phyloP scores from a whole-genome alignment of 2,329 filamentous ascomycete species.

The Botrytis paeoniae region DNA sequence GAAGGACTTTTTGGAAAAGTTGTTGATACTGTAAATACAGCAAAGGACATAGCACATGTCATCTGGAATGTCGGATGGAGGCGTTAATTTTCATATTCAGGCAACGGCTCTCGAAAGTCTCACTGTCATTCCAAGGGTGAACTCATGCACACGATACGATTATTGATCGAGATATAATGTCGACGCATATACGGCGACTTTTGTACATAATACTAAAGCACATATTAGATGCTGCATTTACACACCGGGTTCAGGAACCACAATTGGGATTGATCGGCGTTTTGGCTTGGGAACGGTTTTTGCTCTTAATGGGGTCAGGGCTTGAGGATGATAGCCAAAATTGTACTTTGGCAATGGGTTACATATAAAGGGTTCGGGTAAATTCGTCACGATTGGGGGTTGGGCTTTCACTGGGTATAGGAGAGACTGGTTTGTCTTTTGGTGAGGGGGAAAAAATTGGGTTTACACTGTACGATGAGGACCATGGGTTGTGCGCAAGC shows the following conservation, averaged over 20 bases:
- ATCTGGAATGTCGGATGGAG: slow-evolving; percentile 59
- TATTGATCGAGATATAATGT: slow-evolving; percentile 27
- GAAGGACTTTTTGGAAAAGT: slow-evolving; percentile 49
- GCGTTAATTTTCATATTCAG: slow-evolving; percentile 27
- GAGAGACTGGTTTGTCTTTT: background rate
- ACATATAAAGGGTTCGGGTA: slow-evolving; percentile 13
- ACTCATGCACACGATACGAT: slow-evolving; percentile 9
- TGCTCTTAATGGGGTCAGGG: background rate
- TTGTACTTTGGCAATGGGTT: slow-evolving; percentile 13
- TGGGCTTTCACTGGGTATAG: slow-evolving; percentile 7
- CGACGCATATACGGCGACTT: slow-evolving; percentile 24
- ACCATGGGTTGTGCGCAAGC: background rate
- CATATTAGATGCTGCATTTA: slow-evolving; percentile 19
- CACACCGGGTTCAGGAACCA: slow-evolving; percentile 7
- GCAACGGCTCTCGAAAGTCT: slow-evolving; percentile 3
- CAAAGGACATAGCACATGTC: slow-evolving; percentile 67
- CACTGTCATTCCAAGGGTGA: background rate
- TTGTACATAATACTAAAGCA: slow-evolving; percentile 25
- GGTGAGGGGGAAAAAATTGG: slow-evolving; percentile 9
- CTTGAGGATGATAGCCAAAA: background rate
- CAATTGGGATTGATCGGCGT: slow-evolving; percentile 16
- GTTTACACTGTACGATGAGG: slow-evolving; percentile 7
- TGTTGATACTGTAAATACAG: slow-evolving; percentile 56
- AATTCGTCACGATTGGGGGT: background rate
- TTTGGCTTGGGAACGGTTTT: background rate